phyloP scores from a whole-genome alignment of 2,329 filamentous ascomycete genomes.

The Trichoderma koningii region DNA sequence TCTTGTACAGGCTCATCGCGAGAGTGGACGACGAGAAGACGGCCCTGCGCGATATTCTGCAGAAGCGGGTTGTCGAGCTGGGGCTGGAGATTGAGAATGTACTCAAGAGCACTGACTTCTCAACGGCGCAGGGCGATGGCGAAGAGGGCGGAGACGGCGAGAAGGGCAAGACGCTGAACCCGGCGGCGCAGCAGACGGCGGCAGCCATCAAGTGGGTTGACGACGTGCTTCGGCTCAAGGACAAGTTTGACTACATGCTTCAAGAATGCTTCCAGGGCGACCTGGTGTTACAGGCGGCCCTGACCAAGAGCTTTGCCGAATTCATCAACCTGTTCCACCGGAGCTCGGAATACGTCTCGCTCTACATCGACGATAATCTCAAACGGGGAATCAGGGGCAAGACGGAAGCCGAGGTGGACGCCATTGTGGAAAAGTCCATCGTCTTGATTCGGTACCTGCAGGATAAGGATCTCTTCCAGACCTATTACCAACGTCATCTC shows the following conservation, averaged over 20 bases:
- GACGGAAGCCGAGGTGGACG: conserved; percentile 83
- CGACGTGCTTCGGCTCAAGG: conserved; percentile 81
- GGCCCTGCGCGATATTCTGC: conserved; percentile 69
- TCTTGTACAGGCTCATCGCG: conserved; percentile 76
- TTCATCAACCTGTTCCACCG: conserved; percentile 91
- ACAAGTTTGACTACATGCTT: conserved; percentile 85
- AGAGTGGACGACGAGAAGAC: conserved; percentile 75
- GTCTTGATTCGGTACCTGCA: conserved; percentile 82
- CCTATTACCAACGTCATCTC: conserved; percentile 97
- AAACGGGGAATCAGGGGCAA: conserved; percentile 93
- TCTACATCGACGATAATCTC: conserved; percentile 96
- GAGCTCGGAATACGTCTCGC: conserved; percentile 87
- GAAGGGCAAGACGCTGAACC: conserved; percentile 41
- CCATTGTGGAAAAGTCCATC: conserved; percentile 84
- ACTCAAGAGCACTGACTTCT: conserved; percentile 58
- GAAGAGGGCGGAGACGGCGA: conserved; percentile 51
- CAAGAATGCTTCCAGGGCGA: conserved; percentile 72
- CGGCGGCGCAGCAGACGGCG: conserved; percentile 75
- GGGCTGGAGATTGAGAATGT: conserved; percentile 79
- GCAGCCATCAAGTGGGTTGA: conserved; percentile 95
- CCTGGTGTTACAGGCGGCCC: conserved; percentile 73
- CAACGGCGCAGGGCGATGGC: conserved; percentile 45
- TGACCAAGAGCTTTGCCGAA: conserved; percentile 84
- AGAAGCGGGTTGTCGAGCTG: conserved; percentile 74
- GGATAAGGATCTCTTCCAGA: conserved; percentile 93